Conservation (phyloP, 2,329 filamentous ascomycete genomes). For the Scleromitrula shiraiana region DNA sequence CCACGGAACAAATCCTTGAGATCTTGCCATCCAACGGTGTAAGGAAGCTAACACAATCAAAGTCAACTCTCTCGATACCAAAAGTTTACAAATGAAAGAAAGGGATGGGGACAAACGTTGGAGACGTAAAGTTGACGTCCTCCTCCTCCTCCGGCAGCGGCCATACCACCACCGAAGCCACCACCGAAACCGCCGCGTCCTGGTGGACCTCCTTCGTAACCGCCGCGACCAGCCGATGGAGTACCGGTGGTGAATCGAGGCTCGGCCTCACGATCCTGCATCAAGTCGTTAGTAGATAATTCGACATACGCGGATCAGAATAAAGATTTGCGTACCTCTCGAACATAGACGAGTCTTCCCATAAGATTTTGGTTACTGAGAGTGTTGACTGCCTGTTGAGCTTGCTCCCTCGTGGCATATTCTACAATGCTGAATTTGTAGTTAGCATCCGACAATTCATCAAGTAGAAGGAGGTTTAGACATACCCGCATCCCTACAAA, state of each 20-base stretch:
- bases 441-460: neutral
- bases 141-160: constrained; percentile 48
- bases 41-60: constrained; percentile 65
- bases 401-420: constrained; percentile 99
- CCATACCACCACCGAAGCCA: constrained; percentile 35
- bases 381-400: constrained; percentile 91
- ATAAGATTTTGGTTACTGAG: constrained; percentile 99
- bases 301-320: neutral
- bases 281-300: constrained; percentile 10
- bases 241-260: constrained; percentile 79
- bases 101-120: constrained; percentile 70
- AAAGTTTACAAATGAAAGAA: constrained; percentile 20
- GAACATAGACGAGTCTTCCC: constrained; percentile 96
- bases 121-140: constrained; percentile 93
- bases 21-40: constrained; percentile 97
- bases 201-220: constrained; percentile 34
- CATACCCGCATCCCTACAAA: constrained; percentile 99
- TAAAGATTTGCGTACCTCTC: constrained; percentile 59
- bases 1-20: constrained; percentile 97
- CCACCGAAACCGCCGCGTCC: constrained; percentile 9
- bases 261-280: constrained; percentile 91
- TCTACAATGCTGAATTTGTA: constrained; percentile 81
- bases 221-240: constrained; percentile 54
- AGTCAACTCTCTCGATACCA: constrained; percentile 32
- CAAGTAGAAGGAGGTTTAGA: constrained; percentile 21